A percentile compares a stretch with the other conserved stretches of the same genome.
phyloP scores from a whole-genome alignment of 768 basidiomycete species.

The Lentinula boryana region DNA sequence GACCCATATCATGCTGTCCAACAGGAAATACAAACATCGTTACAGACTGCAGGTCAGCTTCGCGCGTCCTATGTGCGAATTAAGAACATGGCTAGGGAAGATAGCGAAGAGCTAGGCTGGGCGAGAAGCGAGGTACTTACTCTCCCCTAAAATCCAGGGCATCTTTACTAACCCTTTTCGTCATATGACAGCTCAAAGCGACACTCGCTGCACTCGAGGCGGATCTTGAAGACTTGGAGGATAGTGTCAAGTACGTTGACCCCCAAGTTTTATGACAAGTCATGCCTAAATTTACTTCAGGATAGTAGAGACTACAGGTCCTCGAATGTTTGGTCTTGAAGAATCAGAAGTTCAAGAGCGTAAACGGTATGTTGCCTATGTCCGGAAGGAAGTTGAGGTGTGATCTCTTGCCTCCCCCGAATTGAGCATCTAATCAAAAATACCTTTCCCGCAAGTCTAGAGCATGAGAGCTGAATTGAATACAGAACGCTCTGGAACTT shows the following conservation, averaged over 20 bases:
- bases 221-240: conserved; percentile 90
- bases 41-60: conserved; percentile 66
- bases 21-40: conserved; percentile 71
- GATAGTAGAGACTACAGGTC: conserved; percentile 82
- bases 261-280: conserved; percentile 6
- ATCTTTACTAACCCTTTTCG: neutral
- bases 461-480: conserved; percentile 65
- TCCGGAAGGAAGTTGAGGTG: conserved; percentile 78
- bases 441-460: conserved; percentile 45
- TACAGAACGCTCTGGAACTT: conserved; percentile 12
- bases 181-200: conserved; percentile 54
- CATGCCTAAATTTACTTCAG: conserved; percentile 27
- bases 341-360: conserved; percentile 72
- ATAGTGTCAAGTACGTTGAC: conserved; percentile 72
- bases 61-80: conserved; percentile 76
- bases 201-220: conserved; percentile 76
- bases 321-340: conserved; percentile 78
- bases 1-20: conserved; percentile 89
- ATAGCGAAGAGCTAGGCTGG: conserved; percentile 77
- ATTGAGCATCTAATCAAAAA: conserved; percentile 10
- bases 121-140: conserved; percentile 65
- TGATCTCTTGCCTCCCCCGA: conserved; percentile 18
- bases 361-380: conserved; percentile 68
- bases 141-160: neutral
- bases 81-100: conserved; percentile 63